A percentile compares a stretch with the other conserved stretches of the same genome.
Conservation (phyloP, 805 yeast genomes). For the Cyberlindnera saturnus region DNA sequence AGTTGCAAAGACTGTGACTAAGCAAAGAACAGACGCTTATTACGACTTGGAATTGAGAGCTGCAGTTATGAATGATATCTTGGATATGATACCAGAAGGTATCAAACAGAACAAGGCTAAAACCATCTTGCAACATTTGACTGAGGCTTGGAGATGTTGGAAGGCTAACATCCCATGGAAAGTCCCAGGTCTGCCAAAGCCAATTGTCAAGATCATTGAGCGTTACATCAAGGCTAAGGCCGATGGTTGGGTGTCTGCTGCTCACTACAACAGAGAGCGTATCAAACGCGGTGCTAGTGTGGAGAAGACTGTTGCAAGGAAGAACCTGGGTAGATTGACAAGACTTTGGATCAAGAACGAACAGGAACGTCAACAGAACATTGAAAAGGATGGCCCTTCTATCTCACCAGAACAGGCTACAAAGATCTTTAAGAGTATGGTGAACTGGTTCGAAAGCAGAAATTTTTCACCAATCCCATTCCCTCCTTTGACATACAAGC, state of each 20-base stretch:
- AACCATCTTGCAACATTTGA: conserved; percentile 83
- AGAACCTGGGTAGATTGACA: conserved; percentile 87
- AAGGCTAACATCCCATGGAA: conserved; percentile 98
- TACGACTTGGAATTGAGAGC: conserved; percentile 91
- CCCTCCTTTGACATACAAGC: conserved; percentile 88
- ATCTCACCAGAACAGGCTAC: conserved; percentile 86
- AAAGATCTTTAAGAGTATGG: conserved; percentile 78
- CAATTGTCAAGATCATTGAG: conserved; percentile 78
- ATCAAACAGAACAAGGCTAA: conserved; percentile 81
- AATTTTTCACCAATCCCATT: conserved; percentile 85
- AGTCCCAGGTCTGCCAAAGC: conserved; percentile 93
- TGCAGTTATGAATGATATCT: conserved; percentile 89
- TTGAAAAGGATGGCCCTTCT: conserved; percentile 82
- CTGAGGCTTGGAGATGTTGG: conserved; percentile 99
- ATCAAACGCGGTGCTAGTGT: conserved; percentile 85
- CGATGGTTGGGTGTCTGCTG: conserved; percentile 92
- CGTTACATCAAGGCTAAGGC: conserved; percentile 93
- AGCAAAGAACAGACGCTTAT: conserved; percentile 92
- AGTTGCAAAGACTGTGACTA: conserved; percentile 88
- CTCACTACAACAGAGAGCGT: conserved; percentile 87
- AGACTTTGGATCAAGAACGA: conserved; percentile 90
- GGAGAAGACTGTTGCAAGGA: conserved; percentile 90
- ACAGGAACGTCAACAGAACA: conserved; percentile 78
- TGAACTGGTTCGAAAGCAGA: conserved; percentile 83
- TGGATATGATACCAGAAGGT: conserved; percentile 97